Evolutionary conservation across 768 basidiomycete species (phyloP).

Genomic region (Leucogyrophana mollusca): DNA sequence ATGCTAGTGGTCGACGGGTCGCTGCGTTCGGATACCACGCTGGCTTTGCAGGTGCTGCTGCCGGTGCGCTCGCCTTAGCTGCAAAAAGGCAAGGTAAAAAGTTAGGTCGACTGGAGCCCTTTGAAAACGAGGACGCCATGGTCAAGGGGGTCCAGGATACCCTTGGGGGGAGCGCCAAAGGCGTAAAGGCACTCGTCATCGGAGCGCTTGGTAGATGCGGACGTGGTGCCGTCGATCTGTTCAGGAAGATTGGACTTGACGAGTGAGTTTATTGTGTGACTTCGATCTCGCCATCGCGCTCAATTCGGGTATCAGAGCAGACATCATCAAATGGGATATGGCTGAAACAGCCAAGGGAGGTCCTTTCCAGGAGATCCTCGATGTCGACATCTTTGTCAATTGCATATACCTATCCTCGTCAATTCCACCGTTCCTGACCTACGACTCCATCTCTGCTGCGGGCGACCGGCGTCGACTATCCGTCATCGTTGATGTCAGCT

Average conservation of each 20-base stretch:
- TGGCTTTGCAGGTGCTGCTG: conserved; percentile 97
- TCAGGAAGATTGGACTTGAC: conserved; percentile 90
- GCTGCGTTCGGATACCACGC: conserved; percentile 99
- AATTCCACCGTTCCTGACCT: conserved; percentile 82
- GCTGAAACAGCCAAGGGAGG: conserved; percentile 96
- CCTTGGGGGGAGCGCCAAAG: conserved; percentile 67
- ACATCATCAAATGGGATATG: conserved; percentile 98
- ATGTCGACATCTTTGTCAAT: conserved; percentile 97
- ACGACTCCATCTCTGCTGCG: conserved; percentile 67
- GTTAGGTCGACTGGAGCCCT: conserved; percentile 76
- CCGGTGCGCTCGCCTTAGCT: conserved; percentile 79
- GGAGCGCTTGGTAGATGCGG: conserved; percentile 96
- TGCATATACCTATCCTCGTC: conserved; percentile 93
- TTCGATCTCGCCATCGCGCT: too few relatives aligned
- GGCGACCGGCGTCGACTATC: conserved; percentile 66
- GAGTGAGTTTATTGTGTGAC: conserved; percentile 59
- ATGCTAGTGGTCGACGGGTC: conserved; percentile 81
- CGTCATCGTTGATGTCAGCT: conserved; percentile 95
- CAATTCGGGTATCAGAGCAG: conserved; percentile 51
- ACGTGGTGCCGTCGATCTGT: conserved; percentile 91
- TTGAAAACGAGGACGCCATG: conserved; percentile 82
- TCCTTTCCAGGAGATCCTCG: conserved; percentile 92
- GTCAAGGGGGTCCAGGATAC: conserved; percentile 65
- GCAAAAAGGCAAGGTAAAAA: conserved; percentile 57
- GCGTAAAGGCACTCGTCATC: conserved; percentile 87